Evolutionary conservation across 2,329 filamentous ascomycete genomes (phyloP).

Genomic region (Trichoderma endophyticum): DNA sequence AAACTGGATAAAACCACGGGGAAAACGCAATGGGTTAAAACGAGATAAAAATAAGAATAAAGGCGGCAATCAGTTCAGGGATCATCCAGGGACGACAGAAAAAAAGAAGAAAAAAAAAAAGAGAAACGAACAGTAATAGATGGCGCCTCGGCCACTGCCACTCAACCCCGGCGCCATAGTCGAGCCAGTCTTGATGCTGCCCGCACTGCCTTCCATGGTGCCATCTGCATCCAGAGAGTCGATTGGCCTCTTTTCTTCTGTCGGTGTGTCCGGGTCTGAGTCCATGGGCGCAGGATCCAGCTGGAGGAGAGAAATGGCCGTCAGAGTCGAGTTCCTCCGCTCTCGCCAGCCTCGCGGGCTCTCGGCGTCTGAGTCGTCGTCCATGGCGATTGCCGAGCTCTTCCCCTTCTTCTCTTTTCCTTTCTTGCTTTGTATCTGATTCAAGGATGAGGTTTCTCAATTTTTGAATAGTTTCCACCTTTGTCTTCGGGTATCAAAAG

Average conservation of each 20-base stretch:
- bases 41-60: background rate
- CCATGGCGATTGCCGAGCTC: background rate
- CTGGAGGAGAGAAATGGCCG: slow-evolving; percentile 66
- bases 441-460: background rate
- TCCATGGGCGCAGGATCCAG: slow-evolving; percentile 80
- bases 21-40: background rate
- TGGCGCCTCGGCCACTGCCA: slow-evolving; percentile 56
- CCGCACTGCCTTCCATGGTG: slow-evolving; percentile 29
- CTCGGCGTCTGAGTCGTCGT: slow-evolving; percentile 13
- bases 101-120: background rate
- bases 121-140: slow-evolving; percentile 66
- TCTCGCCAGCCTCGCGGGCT: slow-evolving; percentile 20
- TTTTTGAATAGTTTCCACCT: background rate
- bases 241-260: slow-evolving; percentile 12
- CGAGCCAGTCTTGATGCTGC: slow-evolving; percentile 41
- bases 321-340: slow-evolving; percentile 47
- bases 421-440: background rate
- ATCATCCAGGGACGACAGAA: background rate
- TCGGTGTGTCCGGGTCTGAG: slow-evolving; percentile 39
- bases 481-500: background rate
- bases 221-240: slow-evolving; percentile 28
- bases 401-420: background rate
- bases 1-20: background rate
- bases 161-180: slow-evolving; percentile 56
- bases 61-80: background rate